Base-by-base conservation (phyloP, 768 basidiomycete genomes). In the Lactifluus echinatus region DNA sequence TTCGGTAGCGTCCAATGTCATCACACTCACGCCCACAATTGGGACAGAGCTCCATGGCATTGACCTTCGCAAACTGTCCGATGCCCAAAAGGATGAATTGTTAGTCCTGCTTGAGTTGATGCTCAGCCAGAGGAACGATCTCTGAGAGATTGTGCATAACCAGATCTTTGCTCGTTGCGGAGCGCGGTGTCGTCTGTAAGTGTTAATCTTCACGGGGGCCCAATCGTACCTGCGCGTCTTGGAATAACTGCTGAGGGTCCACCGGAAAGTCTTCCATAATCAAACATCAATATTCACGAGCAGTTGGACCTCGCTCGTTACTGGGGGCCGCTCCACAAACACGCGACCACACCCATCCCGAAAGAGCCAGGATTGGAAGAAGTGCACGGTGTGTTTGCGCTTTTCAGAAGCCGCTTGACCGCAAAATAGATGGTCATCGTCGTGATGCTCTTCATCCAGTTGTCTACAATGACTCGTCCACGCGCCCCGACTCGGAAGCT, bases 341-440 rank as follows among this genome's bases (percentile, higher is more conserved):
- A 93, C 65, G 85, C 89, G 3, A 90, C 87, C 2, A 89, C 88
- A 8, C 85, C 85, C 0, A n/a, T n/a, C n/a, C n/a, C n/a, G n/a
- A n/a, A n/a, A n/a, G n/a, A n/a, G n/a, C n/a, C n/a, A n/a, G n/a
- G n/a, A n/a, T n/a, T n/a, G n/a, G n/a, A n/a, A n/a, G n/a, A n/a
- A n/a, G n/a, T n/a, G n/a, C n/a, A n/a, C n/a, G n/a, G n/a, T n/a
- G n/a, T n/a, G n/a, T n/a, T n/a, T n/a, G n/a, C n/a, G n/a, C n/a
- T n/a, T n/a, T n/a, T n/a, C n/a, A n/a, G n/a, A n/a, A n/a, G n/a
- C n/a, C n/a, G n/a, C n/a, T n/a, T n/a, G n/a, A n/a, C n/a, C n/a
- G n/a, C n/a, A n/a, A n/a, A n/a, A n/a, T n/a, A n/a, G n/a, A n/a
- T n/a, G n/a, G n/a, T n/a, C n/a, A n/a, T n/a, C n/a, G n/a, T n/a